Base-by-base conservation (phyloP, 257 asterid species). In the Echium plantagineum region DNA sequence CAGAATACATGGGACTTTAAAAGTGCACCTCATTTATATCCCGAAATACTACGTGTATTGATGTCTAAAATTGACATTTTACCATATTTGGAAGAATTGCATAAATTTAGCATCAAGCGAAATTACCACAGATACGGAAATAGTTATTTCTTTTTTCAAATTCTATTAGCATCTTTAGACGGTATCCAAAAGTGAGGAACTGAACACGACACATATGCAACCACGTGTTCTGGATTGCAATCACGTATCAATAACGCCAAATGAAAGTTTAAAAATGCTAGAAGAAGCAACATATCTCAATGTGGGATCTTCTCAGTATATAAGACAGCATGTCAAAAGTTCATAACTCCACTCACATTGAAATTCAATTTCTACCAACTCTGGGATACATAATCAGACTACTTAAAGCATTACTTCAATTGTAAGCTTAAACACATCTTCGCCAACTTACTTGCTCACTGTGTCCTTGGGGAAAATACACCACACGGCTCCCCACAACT, bases 391-490 rank as follows among this genome's bases (percentile, higher is more conserved):
- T 38, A 38, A 38, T 15, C 48, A 38, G 8, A 38, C 48, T 38
- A 31, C 6, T 31, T 7, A 35, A 9, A 35, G 9, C 46, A 35
- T 9, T 35, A 35, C 2, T 35, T 35, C 13, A 35, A 42, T 42
- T 42, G 13, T 42, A 42, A 42, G 49, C 49, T 13, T 5, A 4
- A 42, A 13, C 13, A 12, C 49, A 42, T 42, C 49, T 42, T 10
- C 49, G 2, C 13, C 49, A 63, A 30, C 57, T 35, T 26, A 84
- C 94, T 88, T 84, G 90, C 67, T 87, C 96, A 32, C 88, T 84
- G 59, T 86, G 95, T 56, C 94, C 93, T 70, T 84, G 95, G 30
- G 95, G 94, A 65, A 83, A 86, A 70, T 83, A 87, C 52, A 87
- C 94, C 48, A 82, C 96, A 62, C 81, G 90, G 72, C 94, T 82